Evolutionary conservation across 805 yeast genomes (phyloP), one percentile per base, ranked within the genome.

Genomic region (Candida alai): DNA sequence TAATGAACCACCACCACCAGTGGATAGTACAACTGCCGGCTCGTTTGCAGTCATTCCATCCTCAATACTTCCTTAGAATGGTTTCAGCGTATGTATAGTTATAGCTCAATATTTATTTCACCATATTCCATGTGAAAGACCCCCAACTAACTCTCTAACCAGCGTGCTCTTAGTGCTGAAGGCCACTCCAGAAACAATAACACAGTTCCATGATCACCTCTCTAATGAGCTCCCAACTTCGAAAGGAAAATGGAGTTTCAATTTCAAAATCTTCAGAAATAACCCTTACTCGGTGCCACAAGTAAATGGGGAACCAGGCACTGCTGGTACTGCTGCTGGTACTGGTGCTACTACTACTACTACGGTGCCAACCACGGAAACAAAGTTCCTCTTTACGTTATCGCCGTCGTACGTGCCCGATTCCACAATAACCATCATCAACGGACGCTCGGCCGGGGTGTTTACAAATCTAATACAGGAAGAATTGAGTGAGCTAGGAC

Each of bases 161-260:
- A 65, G 72, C 2, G 64, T 65, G 0, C 44, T 66, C 26, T 45
- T 66, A 3, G 60, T 62, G n/a, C 61, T 51, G 30, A 52, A 48
- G 28, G 70, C 72, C 2, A 60, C 68, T 4, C 80, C 84, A 2
- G 78, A 74, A 32, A 72, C 83, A 4, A 81, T 84, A 20, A 65
- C 84, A 0, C 71, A 74, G 28, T 74, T 83, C 47, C 88, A 83
- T 51, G 94, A 85, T 53, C 70, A 73, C 36, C 68, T 85, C 11
- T 72, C 82, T 4, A 81, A 81, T 45, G 79, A 78, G 41, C 65
- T 80, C 11, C 89, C 93, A 1, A 64, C 70, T 12, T 48, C 70
- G 2, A 60, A 73, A 19, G 87, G 72, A 3, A 69, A 77, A 28
- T 84, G 94, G 94, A 65, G 63, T 26, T 78, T 83, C 45, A 84